These are phyloP conservation scores for Sporothrix pseudoabietina DNA, from an alignment of 2,329 filamentous ascomycete genomes.

Conservation along the genomic window DNA sequence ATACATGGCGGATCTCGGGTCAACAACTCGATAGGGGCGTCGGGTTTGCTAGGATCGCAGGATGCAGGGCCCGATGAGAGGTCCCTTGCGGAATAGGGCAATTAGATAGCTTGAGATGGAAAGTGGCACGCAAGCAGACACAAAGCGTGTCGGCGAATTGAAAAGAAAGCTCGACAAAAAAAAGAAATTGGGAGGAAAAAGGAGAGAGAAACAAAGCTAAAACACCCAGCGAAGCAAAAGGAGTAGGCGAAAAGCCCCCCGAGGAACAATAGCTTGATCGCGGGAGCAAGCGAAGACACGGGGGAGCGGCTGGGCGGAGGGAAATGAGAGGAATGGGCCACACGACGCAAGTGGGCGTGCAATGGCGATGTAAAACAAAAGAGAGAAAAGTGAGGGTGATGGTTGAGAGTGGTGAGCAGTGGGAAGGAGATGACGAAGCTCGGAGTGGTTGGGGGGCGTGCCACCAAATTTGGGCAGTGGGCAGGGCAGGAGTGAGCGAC, in stretches of 20 bases:
- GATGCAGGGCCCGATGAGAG: conserved; percentile 1
- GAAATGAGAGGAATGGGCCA: background rate
- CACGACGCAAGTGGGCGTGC: conserved; percentile 13
- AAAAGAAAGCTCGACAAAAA: conserved; percentile 8
- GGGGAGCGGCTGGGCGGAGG: background rate
- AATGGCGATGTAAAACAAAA: conserved; percentile 23
- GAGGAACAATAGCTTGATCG: conserved; percentile 18
- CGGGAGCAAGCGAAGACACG: background rate
- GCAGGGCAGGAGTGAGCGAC: background rate
- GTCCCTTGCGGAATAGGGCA: background rate
- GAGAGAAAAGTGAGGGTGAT: conserved; percentile 23
- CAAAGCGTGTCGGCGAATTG: background rate
- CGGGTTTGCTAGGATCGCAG: background rate
- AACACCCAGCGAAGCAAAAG: conserved; percentile 22
- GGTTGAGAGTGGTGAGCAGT: conserved; percentile 4
- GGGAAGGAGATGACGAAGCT: conserved; percentile 34
- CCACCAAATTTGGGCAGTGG: conserved; percentile 22
- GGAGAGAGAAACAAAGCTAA: conserved; percentile 28
- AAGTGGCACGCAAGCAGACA: background rate
- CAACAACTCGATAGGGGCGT: conserved; percentile 10
- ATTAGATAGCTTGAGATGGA: conserved; percentile 1
- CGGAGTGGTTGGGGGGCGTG: conserved; percentile 16
- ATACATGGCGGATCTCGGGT: conserved; percentile 65
- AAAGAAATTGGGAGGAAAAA: conserved; percentile 13
- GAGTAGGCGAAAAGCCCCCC: conserved; percentile 14